These are phyloP conservation scores for Amoeboaphelidium protococcarum DNA, from an alignment of 371 early-diverging fungal species.

Conservation along the genomic window DNA sequence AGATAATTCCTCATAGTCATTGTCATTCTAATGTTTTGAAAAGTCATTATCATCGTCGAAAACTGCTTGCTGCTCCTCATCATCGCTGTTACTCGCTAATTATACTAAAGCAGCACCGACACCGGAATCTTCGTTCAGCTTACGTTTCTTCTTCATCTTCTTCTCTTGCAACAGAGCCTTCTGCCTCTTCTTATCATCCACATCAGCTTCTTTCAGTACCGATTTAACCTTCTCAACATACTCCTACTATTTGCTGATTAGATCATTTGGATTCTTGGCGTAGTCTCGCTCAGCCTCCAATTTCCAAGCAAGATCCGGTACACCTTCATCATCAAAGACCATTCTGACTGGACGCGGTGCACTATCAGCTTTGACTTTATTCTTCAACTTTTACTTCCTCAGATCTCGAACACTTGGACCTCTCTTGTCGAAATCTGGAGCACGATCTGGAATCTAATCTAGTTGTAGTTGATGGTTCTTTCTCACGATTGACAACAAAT, in stretches of 20 bases:
- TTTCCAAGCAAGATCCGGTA: background rate
- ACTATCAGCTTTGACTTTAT: background rate
- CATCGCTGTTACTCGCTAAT: background rate
- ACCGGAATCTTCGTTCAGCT: background rate
- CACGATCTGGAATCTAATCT: constrained; percentile 25
- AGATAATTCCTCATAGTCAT: no score
- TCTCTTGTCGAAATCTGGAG: constrained; percentile 45
- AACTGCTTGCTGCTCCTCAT: background rate
- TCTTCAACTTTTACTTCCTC: constrained; percentile 19
- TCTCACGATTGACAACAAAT: constrained; percentile 54
- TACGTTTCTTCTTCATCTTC: constrained; percentile 26
- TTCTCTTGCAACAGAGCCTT: constrained; percentile 24
- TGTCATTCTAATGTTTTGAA: no score
- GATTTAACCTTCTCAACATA: background rate
- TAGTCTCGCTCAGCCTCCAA: background rate
- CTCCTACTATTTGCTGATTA: background rate
- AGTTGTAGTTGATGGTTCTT: constrained; percentile 32
- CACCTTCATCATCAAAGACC: background rate
- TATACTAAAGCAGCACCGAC: background rate
- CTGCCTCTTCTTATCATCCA: background rate
- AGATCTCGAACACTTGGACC: constrained; percentile 10
- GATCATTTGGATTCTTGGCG: background rate
- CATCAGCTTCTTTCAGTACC: background rate
- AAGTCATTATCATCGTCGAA: background rate
- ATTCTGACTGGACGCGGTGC: background rate